These are phyloP conservation scores for Neltuma alba DNA, from an alignment of 306 rosid species.

Conservation along the genomic window DNA sequence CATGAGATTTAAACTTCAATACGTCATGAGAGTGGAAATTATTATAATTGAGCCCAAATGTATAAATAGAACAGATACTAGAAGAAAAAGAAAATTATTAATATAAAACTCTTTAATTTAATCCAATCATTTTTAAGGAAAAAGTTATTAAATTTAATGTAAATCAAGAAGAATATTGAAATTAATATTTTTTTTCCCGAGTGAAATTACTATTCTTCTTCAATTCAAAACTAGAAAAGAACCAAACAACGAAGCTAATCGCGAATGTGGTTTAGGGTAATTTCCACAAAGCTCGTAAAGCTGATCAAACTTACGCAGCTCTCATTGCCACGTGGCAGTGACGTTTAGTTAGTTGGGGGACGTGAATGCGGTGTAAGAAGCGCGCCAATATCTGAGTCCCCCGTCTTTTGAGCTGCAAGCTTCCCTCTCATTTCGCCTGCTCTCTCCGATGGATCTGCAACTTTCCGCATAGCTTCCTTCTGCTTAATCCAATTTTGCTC, in stretches of 20 bases:
- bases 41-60: too few relatives aligned
- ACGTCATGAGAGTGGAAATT: too few relatives aligned
- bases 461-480: background rate
- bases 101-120: background rate
- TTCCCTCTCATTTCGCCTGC: slow-evolving; percentile 62
- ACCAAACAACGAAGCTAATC: background rate
- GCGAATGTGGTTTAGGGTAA: background rate
- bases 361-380: slow-evolving; percentile 51
- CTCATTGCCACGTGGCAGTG: background rate
- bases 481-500: slow-evolving; percentile 34
- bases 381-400: slow-evolving; percentile 69
- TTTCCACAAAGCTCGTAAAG: background rate
- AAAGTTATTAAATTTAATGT: background rate
- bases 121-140: background rate
- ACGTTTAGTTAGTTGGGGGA: slow-evolving; percentile 22
- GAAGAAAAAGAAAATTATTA: background rate
- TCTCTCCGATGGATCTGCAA: slow-evolving; percentile 33
- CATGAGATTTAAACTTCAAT: too few relatives aligned
- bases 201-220: background rate
- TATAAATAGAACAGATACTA: background rate
- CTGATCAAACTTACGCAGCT: background rate
- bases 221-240: background rate
- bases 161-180: background rate
- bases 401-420: slow-evolving; percentile 41
- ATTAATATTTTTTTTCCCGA: too few relatives aligned